Evolutionary conservation across 2,329 filamentous ascomycete genomes (phyloP).

Genomic region (Drechslerella stenobrocha): DNA sequence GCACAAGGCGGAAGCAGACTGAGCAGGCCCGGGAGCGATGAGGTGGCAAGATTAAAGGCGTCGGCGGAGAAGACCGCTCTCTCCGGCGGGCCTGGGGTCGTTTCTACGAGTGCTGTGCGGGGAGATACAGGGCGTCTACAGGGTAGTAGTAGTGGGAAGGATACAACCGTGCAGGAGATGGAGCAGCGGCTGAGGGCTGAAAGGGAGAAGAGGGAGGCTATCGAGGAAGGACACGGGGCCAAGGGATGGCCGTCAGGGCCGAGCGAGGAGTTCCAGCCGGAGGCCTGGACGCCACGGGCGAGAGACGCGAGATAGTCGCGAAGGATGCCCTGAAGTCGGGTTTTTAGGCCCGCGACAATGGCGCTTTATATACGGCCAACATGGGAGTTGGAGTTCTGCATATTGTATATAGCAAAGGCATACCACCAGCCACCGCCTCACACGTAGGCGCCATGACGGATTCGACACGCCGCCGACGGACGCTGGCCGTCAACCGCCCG

Average conservation of each 20-base stretch:
- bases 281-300: slow-evolving; percentile 20
- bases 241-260: slow-evolving; percentile 27
- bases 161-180: slow-evolving; percentile 42
- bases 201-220: slow-evolving; percentile 30
- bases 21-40: slow-evolving; percentile 16
- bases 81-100: slow-evolving; percentile 23
- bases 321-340: no score
- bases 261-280: slow-evolving; percentile 36
- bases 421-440: no score
- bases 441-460: no score
- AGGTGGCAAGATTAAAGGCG: slow-evolving; percentile 16
- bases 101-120: background rate
- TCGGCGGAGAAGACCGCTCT: slow-evolving; percentile 16
- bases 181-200: slow-evolving; percentile 31
- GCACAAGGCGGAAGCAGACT: slow-evolving; percentile 63
- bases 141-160: background rate
- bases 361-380: no score
- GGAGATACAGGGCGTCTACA: background rate
- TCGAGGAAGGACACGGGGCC: background rate
- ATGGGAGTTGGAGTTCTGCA: no score
- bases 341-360: no score
- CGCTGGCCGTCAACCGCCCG: no score
- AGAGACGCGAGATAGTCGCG: background rate
- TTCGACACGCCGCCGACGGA: no score
- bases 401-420: no score